These are phyloP conservation scores for Ceratocystis colombiana DNA, from an alignment of 2,329 filamentous ascomycete genomes.

Conservation along the genomic window DNA sequence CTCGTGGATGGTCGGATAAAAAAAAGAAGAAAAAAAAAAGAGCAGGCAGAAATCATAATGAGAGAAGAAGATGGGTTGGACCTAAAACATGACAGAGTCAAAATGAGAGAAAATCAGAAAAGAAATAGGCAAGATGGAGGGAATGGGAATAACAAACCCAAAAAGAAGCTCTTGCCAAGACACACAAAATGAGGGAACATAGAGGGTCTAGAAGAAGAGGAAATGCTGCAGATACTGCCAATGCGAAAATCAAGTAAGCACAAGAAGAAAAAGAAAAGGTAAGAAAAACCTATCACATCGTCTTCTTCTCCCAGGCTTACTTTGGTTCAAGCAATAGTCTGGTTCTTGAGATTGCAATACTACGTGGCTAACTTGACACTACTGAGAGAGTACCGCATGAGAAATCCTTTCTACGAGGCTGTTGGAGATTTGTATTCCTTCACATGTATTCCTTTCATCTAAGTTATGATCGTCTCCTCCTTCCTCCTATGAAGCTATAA, in stretches of 20 bases:
- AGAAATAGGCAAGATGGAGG: background rate
- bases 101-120: background rate
- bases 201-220: background rate
- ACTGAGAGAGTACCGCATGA: background rate
- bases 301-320: background rate
- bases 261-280: background rate
- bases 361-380: background rate
- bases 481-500: no score
- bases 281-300: background rate
- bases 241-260: background rate
- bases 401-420: background rate
- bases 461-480: no score
- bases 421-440: background rate
- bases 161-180: background rate
- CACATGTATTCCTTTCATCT: no score
- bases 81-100: background rate
- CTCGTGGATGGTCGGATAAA: background rate
- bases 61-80: no score
- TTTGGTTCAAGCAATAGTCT: background rate
- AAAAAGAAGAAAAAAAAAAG: background rate
- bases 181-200: conserved; percentile 2
- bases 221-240: background rate
- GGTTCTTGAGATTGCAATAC: conserved; percentile 1
- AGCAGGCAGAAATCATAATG: background rate
- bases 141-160: background rate